Conservation (phyloP, 768 basidiomycete genomes). For the Galerina sulciceps region DNA sequence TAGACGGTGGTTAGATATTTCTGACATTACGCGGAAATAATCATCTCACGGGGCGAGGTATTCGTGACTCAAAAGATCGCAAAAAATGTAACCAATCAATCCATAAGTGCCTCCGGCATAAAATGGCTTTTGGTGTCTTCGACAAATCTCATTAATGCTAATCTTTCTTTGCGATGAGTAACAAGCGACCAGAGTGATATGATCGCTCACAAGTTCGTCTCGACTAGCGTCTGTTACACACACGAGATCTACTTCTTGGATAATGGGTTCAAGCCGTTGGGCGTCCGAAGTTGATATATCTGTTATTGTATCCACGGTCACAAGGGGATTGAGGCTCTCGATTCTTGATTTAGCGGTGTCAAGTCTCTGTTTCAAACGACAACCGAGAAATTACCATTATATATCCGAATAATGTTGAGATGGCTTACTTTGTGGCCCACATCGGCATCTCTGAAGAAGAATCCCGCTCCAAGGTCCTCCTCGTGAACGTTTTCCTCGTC, state of each 20-base stretch:
- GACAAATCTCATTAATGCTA: constrained; percentile 78
- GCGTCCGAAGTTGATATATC: constrained; percentile 50
- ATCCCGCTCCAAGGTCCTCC: constrained; percentile 90
- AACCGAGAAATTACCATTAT: constrained; percentile 43
- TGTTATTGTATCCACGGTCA: constrained; percentile 73
- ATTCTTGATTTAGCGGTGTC: constrained; percentile 85
- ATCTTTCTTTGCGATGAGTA: constrained; percentile 48
- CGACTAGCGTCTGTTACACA: constrained; percentile 83
- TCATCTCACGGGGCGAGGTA: constrained; percentile 79
- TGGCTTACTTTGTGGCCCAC: constrained; percentile 82
- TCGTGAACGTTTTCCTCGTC: constrained; percentile 77
- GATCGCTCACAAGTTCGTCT: constrained; percentile 64
- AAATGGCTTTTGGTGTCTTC: constrained; percentile 75
- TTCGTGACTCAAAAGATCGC: constrained; percentile 87
- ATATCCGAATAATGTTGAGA: constrained; percentile 32
- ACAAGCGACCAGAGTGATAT: constrained; percentile 11
- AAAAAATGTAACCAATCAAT: constrained; percentile 91
- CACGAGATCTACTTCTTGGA: constrained; percentile 78
- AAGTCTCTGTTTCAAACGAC: constrained; percentile 63
- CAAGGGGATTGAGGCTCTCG: constrained; percentile 91
- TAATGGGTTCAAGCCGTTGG: constrained; percentile 58
- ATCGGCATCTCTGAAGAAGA: constrained; percentile 93
- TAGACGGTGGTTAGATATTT: neutral
- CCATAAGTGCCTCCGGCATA: constrained; percentile 95
- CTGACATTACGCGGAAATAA: constrained; percentile 2